Evolutionary conservation across 106 monocot species (phyloP), one percentile per base, ranked within the genome.

Genomic region (Posidonia australis): DNA sequence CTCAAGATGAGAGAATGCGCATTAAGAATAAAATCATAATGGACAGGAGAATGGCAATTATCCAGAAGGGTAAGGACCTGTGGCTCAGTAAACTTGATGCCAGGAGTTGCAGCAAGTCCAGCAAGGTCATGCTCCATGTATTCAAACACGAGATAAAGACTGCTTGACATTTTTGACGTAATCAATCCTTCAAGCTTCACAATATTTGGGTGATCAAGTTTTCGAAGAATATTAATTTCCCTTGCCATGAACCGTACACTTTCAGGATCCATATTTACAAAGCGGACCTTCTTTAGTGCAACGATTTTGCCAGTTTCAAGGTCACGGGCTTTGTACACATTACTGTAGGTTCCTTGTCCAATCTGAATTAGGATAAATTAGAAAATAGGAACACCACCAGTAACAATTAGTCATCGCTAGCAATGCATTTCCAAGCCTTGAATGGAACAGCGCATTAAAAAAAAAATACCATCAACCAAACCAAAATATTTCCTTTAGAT

Each of bases 41-140:
- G 7, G 36, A 4, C n/a, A n/a, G 7, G 36, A 2, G 7, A 36
- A 36, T 36, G 7, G 7, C 36, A 36, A 36, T 36, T 36, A 36
- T 36, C 36, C 36, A 36, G 36, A 36, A 36, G 36, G 36, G 36
- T 36, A 36, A 36, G 36, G 36, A 49, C 49, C 49, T 49, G 49
- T 49, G 49, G n/a, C n/a, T 49, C 49, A 49, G 49, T 49, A 19
- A 49, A 49, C n/a, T 49, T 49, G 49, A 49, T 49, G 13, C n/a
- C 49, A 17, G 49, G 49, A 49, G 18, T 17, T 17, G 49, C 13
- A 14, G n/a, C 13, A 17, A 49, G n/a, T 49, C 49, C 49, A 12
- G 49, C 16, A 14, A 49, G 49, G 13, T 49, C 49, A 49, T 49
- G 49, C 16, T 49, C 49, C 49, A 49, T 49, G 49, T 49, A 49